Conservation (phyloP, 495 filamentous ascomycete species). For the Poronia punctata region DNA sequence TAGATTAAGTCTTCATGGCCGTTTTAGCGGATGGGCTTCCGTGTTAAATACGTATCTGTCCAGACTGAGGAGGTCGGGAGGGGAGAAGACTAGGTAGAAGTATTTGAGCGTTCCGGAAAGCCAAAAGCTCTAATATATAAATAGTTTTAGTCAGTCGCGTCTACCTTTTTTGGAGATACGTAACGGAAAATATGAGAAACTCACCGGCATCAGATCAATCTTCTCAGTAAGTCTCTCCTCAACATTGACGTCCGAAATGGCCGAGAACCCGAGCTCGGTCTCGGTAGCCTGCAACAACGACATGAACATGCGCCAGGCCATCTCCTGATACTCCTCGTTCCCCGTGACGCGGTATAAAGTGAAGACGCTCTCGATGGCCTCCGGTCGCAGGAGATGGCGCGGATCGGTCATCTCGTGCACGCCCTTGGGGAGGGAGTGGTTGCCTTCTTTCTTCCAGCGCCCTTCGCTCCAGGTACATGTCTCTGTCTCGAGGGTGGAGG, state of each 20-base stretch:
- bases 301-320: constrained; percentile 55
- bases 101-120: constrained; percentile 45
- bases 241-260: constrained; percentile 36
- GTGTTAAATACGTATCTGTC: constrained; percentile 80
- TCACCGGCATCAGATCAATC: constrained; percentile 44
- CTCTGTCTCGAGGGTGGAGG: constrained; percentile 10
- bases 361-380: constrained; percentile 61
- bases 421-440: constrained; percentile 56
- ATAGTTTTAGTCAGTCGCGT: background rate
- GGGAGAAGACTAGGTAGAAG: constrained; percentile 75
- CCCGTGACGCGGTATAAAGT: constrained; percentile 64
- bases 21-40: constrained; percentile 68
- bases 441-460: constrained; percentile 17
- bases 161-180: too few relatives aligned
- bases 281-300: constrained; percentile 40
- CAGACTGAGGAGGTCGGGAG: constrained; percentile 59
- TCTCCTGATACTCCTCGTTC: constrained; percentile 41
- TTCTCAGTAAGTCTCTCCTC: constrained; percentile 17
- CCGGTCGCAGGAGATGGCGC: constrained; percentile 67
- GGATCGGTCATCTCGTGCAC: constrained; percentile 49
- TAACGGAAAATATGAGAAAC: too few relatives aligned
- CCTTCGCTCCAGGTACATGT: constrained; percentile 31
- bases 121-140: constrained; percentile 39
- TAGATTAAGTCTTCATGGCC: too few relatives aligned
- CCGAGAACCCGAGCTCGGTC: constrained; percentile 45